Base-by-base conservation (phyloP, 345 rosid species). In the Pistacia vera region DNA sequence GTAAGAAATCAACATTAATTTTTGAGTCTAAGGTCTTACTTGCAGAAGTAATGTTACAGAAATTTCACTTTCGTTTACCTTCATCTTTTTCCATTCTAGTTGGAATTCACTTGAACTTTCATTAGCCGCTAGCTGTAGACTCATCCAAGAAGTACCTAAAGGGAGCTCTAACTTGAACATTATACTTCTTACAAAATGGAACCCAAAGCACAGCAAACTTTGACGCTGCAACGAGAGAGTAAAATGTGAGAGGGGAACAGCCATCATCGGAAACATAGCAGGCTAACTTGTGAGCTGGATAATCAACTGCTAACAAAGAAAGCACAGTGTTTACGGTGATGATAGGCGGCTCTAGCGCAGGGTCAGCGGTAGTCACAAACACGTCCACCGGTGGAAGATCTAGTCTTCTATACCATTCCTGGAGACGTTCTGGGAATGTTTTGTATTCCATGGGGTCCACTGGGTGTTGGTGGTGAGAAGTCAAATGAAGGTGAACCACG, bases 191-290 rank as follows among this genome's bases (percentile, higher is more conserved):
- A 78, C 93, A 88, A 78, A 93, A 91, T 0, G 90, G 95, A 46
- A 90, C 90, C 97, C 97, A 90, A 36, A 79, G 79, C 84, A 81
- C 81, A 2, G 93, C 92, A 22, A 90, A 93, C 51, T 81, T 89
- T 0, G 81, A 86, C 11, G 93, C 88, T 79, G 91, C 90, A 59
- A 84, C 66, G 10, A 92, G 84, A 68, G 97, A 86, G 71, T 86
- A 88, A 68, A 79, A 89, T 64, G 84, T 89, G 54, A 86, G 72
- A 68, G 83, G 81, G 11, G 93, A 91, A 76, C 93, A 86, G 35
- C 89, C 84, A 41, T 90, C 85, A 56, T 88, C 85, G 0, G 89
- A 83, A 2, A 89, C 86, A 18, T 84, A 87, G 85, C 88, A 85
- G 22, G 86, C 87, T 2, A 87, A 68, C 75, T 83, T 85, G 30